Evolutionary conservation across 2,329 filamentous ascomycete species (phyloP).

Genomic region (Cryphonectria naterciae): DNA sequence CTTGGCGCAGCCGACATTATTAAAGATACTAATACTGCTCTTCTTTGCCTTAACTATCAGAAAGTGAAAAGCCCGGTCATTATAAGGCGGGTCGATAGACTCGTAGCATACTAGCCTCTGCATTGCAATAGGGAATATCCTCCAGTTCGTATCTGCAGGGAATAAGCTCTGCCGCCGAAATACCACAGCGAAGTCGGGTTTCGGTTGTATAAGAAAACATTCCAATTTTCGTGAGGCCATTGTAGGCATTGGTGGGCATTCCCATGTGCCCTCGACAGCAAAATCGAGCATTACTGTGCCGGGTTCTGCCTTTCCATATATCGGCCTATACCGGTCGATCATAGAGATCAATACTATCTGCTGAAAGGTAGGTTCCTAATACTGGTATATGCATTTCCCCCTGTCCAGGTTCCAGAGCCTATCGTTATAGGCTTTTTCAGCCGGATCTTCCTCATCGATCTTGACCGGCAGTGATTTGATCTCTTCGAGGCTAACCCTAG

Average conservation of each 20-base stretch:
- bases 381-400: background rate
- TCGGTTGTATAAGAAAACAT: slow-evolving; percentile 2
- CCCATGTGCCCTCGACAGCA: slow-evolving; percentile 18
- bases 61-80: slow-evolving; percentile 14
- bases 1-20: background rate
- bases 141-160: background rate
- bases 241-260: slow-evolving; percentile 18
- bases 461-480: background rate
- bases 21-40: background rate
- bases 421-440: slow-evolving; percentile 7
- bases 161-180: slow-evolving; percentile 15
- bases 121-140: background rate
- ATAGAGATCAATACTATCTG: slow-evolving; percentile 19
- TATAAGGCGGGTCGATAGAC: background rate
- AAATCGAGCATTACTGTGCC: slow-evolving; percentile 13
- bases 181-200: slow-evolving; percentile 11
- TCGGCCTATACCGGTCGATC: slow-evolving; percentile 19
- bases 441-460: background rate
- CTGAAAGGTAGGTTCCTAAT: slow-evolving; percentile 15
- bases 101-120: slow-evolving; percentile 10
- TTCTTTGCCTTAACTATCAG: slow-evolving; percentile 19
- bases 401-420: slow-evolving; percentile 14
- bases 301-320: slow-evolving; percentile 7
- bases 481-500: background rate
- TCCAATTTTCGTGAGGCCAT: background rate